These are phyloP conservation scores for Paecilomyces dactylethromorphus DNA, from an alignment of 2,329 filamentous ascomycete species.

Conservation along the genomic window DNA sequence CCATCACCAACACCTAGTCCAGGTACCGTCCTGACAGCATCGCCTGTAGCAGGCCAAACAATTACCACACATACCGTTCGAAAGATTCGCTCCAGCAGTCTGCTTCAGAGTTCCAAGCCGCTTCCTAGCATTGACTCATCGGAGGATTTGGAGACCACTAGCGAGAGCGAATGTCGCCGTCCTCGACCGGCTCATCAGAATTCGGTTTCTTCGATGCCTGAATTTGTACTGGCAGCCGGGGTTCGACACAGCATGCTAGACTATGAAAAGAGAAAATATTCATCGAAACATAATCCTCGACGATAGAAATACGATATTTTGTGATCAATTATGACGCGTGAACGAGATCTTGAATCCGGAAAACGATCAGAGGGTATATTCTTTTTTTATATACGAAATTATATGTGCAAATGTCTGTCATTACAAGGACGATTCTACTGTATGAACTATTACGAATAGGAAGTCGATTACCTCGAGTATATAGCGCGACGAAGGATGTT, in stretches of 20 bases:
- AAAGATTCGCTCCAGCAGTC: constrained; percentile 28
- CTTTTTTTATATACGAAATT: neutral
- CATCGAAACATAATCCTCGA: neutral
- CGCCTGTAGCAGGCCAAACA: constrained; percentile 48
- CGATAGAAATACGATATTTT: neutral
- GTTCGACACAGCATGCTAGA: constrained; percentile 28
- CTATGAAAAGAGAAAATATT: constrained; percentile 16
- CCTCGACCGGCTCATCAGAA: constrained; percentile 7
- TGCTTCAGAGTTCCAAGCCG: constrained; percentile 19
- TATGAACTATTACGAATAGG: neutral
- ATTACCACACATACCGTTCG: constrained; percentile 36
- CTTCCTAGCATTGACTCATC: constrained; percentile 13
- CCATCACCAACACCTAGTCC: constrained; percentile 47
- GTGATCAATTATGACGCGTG: neutral
- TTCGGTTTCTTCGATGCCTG: constrained; percentile 21
- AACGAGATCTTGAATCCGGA: too few relatives aligned
- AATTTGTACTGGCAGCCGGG: constrained; percentile 36
- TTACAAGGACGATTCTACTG: neutral
- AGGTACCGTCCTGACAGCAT: constrained; percentile 50
- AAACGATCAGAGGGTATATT: too few relatives aligned
- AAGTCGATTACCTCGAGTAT: neutral
- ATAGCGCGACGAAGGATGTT: neutral
- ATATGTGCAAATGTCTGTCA: neutral
- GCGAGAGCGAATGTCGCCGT: constrained; percentile 1
- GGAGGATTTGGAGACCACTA: constrained; percentile 8